phyloP scores from a whole-genome alignment of 805 yeast species.

The Hanseniaspora lachancei region DNA sequence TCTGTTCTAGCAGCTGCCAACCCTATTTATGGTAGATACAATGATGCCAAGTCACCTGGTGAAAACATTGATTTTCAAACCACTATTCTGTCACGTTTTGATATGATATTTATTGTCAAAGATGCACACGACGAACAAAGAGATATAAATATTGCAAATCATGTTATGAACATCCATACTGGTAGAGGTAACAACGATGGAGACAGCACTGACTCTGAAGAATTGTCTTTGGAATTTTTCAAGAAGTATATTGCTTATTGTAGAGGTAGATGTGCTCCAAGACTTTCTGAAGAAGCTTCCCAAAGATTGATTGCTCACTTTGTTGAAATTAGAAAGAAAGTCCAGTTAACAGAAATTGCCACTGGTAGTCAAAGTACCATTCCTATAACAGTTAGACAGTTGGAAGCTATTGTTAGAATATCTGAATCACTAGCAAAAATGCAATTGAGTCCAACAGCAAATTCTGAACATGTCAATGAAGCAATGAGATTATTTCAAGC shows the following conservation, averaged over 20 bases:
- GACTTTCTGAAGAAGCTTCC: conserved; percentile 76
- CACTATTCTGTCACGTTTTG: conserved; percentile 91
- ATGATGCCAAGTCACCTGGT: conserved; percentile 90
- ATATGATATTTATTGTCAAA: conserved; percentile 93
- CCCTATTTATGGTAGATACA: conserved; percentile 93
- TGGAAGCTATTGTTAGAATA: conserved; percentile 93
- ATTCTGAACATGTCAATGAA: conserved; percentile 83
- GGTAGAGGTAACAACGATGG: conserved; percentile 40
- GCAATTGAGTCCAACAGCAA: conserved; percentile 68
- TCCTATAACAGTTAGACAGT: conserved; percentile 93
- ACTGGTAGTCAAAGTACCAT: conserved; percentile 84
- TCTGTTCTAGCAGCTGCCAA: conserved; percentile 96
- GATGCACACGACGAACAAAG: conserved; percentile 82
- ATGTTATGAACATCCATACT: conserved; percentile 89
- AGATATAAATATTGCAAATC: conserved; percentile 83
- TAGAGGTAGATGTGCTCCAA: conserved; percentile 81
- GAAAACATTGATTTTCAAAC: conserved; percentile 97
- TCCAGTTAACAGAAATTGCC: conserved; percentile 66
- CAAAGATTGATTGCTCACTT: conserved; percentile 84
- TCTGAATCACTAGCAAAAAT: conserved; percentile 88
- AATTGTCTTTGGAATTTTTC: conserved; percentile 76
- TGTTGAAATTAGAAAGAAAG: conserved; percentile 73
- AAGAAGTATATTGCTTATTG: conserved; percentile 85
- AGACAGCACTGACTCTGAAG: conserved; percentile 32
- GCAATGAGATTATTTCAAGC: conserved; percentile 90